phyloP scores from a whole-genome alignment of 73 alveolate genomes.

The Effrenium voratum region DNA sequence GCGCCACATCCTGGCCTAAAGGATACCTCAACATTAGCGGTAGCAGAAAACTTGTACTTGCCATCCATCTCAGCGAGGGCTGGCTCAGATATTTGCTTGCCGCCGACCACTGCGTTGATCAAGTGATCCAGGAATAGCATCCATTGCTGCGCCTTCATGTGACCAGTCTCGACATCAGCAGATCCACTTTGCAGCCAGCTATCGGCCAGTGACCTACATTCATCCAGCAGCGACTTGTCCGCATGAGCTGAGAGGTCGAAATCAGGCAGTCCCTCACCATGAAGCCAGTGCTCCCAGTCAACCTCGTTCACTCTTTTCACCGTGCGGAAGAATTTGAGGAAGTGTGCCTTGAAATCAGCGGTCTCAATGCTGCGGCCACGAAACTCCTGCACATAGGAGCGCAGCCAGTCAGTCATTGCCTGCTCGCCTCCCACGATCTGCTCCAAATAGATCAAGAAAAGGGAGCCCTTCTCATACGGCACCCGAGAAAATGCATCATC shows the following conservation, averaged over 20 bases:
- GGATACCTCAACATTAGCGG: conserved; percentile 46
- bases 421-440: conserved; percentile 96
- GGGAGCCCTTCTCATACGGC: conserved; percentile 99
- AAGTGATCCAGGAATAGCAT: conserved; percentile 64
- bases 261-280: conserved; percentile 69
- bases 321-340: conserved; percentile 37
- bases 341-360: conserved; percentile 27
- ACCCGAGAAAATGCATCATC: conserved; percentile 99
- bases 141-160: conserved; percentile 70
- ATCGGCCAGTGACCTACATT: neutral
- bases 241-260: conserved; percentile 21
- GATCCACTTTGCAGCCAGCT: conserved; percentile 28
- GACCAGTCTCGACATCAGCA: neutral
- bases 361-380: conserved; percentile 61
- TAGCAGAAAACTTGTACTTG: conserved; percentile 35
- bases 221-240: conserved; percentile 44
- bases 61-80: conserved; percentile 47
- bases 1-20: conserved; percentile 19
- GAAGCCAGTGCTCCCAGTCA: conserved; percentile 83
- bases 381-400: conserved; percentile 33
- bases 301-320: neutral
- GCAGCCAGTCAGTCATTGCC: conserved; percentile 51
- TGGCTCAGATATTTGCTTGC: neutral
- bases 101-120: conserved; percentile 40
- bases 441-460: conserved; percentile 97